Evolutionary conservation across 306 rosid species (phyloP), one percentile per base, ranked within the genome.

Genomic region (Neltuma alba): DNA sequence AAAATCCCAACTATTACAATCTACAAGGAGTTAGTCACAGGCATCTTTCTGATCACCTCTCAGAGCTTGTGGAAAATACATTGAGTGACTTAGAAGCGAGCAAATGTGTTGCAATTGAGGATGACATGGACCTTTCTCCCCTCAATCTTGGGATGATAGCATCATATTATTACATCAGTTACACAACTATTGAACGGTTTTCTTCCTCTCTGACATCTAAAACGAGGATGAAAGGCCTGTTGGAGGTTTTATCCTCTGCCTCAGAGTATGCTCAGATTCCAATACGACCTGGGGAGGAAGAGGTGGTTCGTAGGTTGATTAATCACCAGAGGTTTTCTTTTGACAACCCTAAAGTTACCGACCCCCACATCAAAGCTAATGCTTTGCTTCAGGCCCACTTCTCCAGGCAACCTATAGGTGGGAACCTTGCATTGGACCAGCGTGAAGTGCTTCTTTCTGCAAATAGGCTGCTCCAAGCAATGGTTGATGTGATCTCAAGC

Each of bases 311-410:
- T 3, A 91, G 91, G 88, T 81, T 94, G 66, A 91, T 94, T 70
- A 91, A 92, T 81, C 99, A 92, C 88, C 99, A 92, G 79, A 89
- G 97, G 74, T 92, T 94, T 82, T 91, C 99, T 20, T 88, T 89
- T 80, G 97, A 91, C 60, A 92, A 86, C 77, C 91, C 97, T 5
- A 87, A 85, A 76, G 91, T 94, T 64, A 86, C 94, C 18, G 97
- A 94, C 71, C 99, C 97, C 30, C 94, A 92, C 71, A 89, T 92
- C 65, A 94, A 92, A 68, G 93, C 99, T 58, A 88, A 92, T 82
- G 95, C 95, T 48, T 87, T 94, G 77, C 91, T 94, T 79, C 99
- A 94, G 88, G 97, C 99, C 80, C 94, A 94, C 74, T 94, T 94
- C 80, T 83, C 97, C 28, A 89, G 99, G 91, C 97, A 94, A 62